Percentiles rank a stretch among this genome's conserved stretches.
phyloP scores from a whole-genome alignment of 345 rosid species.

The Syzygium jambos region DNA sequence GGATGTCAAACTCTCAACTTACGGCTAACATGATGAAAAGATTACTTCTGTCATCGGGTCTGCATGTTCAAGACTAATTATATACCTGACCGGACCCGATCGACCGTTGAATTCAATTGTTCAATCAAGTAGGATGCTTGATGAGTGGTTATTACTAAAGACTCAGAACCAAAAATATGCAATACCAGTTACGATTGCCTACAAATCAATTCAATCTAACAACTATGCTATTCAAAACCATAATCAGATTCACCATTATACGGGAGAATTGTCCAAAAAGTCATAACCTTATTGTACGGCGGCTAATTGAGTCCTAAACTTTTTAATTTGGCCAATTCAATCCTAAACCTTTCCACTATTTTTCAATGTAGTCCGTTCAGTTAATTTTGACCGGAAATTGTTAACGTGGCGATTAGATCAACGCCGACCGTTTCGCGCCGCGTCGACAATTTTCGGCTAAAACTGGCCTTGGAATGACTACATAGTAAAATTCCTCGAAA shows the following conservation, averaged over 20 bases:
- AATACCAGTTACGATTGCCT: not conserved
- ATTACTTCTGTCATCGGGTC: not conserved
- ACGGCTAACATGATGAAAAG: not conserved
- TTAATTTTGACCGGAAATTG: not conserved
- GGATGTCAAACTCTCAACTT: not conserved
- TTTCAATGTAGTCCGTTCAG: fast-evolving
- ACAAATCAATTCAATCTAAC: not conserved
- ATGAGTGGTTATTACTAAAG: not conserved
- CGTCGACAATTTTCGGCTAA: not conserved
- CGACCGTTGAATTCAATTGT: not conserved
- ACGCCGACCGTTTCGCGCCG: fast-evolving
- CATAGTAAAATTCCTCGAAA: not conserved
- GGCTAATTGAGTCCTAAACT: not conserved
- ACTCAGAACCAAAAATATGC: not conserved
- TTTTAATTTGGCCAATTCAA: not conserved
- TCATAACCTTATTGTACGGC: not conserved
- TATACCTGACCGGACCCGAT: not conserved
- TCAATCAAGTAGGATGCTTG: not conserved
- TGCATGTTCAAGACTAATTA: fast-evolving
- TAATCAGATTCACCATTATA: not conserved
- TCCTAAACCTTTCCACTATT: not conserved
- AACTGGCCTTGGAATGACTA: not conserved
- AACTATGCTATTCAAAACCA: not conserved
- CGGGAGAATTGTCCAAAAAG: not conserved
- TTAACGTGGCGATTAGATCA: not conserved